A percentile compares a stretch with the other conserved stretches of the same genome.
phyloP scores from a whole-genome alignment of 306 rosid genomes.

The Spatholobus suberectus region DNA sequence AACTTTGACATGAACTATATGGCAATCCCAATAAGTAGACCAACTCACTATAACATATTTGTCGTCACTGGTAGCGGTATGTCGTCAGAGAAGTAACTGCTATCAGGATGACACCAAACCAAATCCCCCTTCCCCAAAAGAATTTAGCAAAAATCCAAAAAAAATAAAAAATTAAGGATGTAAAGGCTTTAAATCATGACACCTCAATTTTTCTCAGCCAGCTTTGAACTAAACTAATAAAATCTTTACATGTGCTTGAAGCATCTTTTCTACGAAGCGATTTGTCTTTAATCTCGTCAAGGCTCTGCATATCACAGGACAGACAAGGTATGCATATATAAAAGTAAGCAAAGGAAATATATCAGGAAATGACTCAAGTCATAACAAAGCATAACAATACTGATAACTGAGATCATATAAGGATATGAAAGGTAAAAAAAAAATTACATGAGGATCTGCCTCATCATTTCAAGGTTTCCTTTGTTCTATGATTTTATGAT shows the following conservation, averaged over 20 bases:
- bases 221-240: constrained; percentile 66
- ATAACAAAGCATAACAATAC: neutral
- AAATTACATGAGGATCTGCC: neutral
- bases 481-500: neutral
- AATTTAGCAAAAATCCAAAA: neutral
- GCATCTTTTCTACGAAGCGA: constrained; percentile 66
- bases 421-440: neutral
- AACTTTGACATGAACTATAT: neutral
- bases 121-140: constrained; percentile 7
- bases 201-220: constrained; percentile 85
- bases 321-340: constrained; percentile 27
- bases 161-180: neutral
- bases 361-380: constrained; percentile 18
- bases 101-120: constrained; percentile 9
- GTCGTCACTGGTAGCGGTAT: neutral
- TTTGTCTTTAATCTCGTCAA: constrained; percentile 70
- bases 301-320: constrained; percentile 60
- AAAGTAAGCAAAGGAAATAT: constrained; percentile 26
- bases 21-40: neutral
- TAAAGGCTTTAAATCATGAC: constrained; percentile 9
- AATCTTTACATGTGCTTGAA: constrained; percentile 73
- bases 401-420: neutral
- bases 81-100: neutral
- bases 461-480: constrained; percentile 17
- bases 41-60: neutral